These are phyloP conservation scores for Pyronema domesticum DNA, from an alignment of 495 filamentous ascomycete species.

Conservation along the genomic window DNA sequence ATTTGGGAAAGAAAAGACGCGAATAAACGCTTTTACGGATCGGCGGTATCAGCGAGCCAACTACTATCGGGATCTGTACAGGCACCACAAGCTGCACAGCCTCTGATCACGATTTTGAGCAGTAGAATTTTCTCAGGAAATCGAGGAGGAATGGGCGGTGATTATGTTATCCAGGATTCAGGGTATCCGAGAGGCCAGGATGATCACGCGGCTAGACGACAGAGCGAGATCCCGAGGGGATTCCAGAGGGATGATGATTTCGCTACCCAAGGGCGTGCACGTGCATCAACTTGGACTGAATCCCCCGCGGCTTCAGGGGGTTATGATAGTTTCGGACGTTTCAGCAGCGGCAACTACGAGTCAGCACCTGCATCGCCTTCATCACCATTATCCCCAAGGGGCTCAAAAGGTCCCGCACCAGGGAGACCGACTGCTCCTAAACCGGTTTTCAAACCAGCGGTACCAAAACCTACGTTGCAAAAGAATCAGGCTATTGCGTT, in stretches of 20 bases:
- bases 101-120: conserved; percentile 67
- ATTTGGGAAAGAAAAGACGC: conserved; percentile 89
- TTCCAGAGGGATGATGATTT: too few species aligned
- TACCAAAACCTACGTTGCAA: conserved; percentile 43
- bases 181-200: too few species aligned
- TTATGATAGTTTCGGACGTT: conserved; percentile 10
- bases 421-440: conserved; percentile 71
- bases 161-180: too few species aligned
- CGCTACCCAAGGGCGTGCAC: too few species aligned
- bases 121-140: conserved; percentile 50
- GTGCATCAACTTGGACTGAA: too few species aligned
- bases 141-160: background rate
- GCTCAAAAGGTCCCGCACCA: conserved; percentile 25
- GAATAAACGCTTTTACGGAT: conserved; percentile 87
- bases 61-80: conserved; percentile 61
- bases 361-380: too few species aligned
- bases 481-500: conserved; percentile 76
- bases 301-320: conserved; percentile 29
- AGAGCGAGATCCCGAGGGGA: too few species aligned
- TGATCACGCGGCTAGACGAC: too few species aligned
- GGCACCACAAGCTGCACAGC: conserved; percentile 63
- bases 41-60: conserved; percentile 58
- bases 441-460: conserved; percentile 49
- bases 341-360: background rate
- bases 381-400: background rate